Base-by-base conservation (phyloP, 1,139 yeast genomes). In the Suhomyces anneliseae region DNA sequence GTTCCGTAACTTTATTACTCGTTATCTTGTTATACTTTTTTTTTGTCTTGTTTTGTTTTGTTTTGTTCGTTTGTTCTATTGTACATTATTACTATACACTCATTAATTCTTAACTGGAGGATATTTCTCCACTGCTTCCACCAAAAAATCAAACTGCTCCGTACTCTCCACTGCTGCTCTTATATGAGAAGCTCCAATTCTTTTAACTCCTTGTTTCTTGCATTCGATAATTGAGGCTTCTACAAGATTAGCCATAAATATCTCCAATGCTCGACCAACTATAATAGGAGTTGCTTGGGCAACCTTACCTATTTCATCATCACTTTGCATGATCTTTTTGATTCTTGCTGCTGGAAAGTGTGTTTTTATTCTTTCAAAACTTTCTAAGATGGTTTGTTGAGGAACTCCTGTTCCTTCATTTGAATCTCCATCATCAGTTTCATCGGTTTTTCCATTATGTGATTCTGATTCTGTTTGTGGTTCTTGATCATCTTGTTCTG, bases 201-300 rank as follows among this genome's bases (percentile, higher is more conserved):
- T 80, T 61, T 88, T 87, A 33, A 86, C 86, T 12, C 95, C 95
- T 48, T 82, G 79, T 46, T 76, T 73, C 48, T 84, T 81, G 8
- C 97, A 96, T 57, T 88, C 90, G 40, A 81, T 77, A 44, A 90
- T 84, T 14, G 96, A 80, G 43, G 88, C 92, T 59, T 88, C 93
- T 44, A 93, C 96, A 51, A 95, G 76, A 49, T 93, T 82, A 46
- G 96, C 90, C 81, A 93, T 83, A 64, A 93, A 93, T 52, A 90
- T 81, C 68, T 93, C 99, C 46, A 93, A 75, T 0, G 98, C 97
- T 54, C 97, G 79, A 8, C 99, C 97, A 10, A 93, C 97, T 31
- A 92, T 92, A 26, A 93, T 87, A 0, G 99, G 99, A 4, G 99
- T 93, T 4, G 97, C 98, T 64, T 92, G 98, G 8, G 99, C 97